Conservation (phyloP, 1,284 basidiomycete species). For the Cryptococcus maquisensis region DNA sequence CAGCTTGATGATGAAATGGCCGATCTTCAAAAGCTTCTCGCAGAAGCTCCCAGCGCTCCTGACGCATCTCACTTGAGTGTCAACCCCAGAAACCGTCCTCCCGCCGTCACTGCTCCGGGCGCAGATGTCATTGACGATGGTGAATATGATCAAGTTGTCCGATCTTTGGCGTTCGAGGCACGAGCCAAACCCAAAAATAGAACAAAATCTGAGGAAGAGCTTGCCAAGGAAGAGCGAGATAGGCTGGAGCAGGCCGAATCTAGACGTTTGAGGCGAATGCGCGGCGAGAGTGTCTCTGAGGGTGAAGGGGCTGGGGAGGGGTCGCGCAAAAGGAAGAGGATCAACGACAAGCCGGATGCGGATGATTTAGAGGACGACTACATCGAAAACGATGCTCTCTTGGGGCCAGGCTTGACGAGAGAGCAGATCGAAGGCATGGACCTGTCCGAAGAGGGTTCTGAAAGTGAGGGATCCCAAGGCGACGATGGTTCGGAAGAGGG, state of each 20-base stretch:
- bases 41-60: constrained; percentile 53
- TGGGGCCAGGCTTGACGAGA: constrained; percentile 55
- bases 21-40: constrained; percentile 72
- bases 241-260: constrained; percentile 80
- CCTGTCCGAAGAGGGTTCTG: constrained; percentile 29
- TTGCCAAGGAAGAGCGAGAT: constrained; percentile 84
- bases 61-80: constrained; percentile 22
- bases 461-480: constrained; percentile 36
- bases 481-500: constrained; percentile 29
- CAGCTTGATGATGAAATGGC: constrained; percentile 86
- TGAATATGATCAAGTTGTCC: constrained; percentile 83
- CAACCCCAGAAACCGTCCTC: constrained; percentile 16
- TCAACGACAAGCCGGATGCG: constrained; percentile 56
- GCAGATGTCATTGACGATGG: constrained; percentile 42
- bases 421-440: constrained; percentile 41
- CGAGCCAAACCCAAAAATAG: constrained; percentile 92
- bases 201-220: constrained; percentile 93
- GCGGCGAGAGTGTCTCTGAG: constrained; percentile 66
- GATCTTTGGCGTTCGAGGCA: constrained; percentile 87
- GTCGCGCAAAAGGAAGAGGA: constrained; percentile 43
- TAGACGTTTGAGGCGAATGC: constrained; percentile 75
- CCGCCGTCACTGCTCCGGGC: background rate
- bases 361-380: constrained; percentile 96
- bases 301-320: constrained; percentile 57
- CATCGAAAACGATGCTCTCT: constrained; percentile 49